Base-by-base conservation (phyloP, 495 filamentous ascomycete species). In the Massariosphaeria phaeospora region DNA sequence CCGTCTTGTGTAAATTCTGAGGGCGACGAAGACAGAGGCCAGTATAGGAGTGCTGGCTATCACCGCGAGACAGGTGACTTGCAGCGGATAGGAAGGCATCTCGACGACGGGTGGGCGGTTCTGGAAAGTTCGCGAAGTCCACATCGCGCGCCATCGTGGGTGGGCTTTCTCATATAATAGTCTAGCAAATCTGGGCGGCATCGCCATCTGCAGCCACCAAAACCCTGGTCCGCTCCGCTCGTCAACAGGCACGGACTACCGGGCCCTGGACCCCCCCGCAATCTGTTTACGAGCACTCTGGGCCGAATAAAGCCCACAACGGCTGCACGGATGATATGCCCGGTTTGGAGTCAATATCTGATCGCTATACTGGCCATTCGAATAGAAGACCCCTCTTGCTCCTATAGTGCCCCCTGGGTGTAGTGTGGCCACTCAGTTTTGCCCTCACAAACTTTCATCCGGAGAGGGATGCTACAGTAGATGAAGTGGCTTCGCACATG, bases 1-100 rank as follows among this genome's bases (percentile, higher is more conserved):
- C 54, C 55, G 48, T 46, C 59, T 43, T 31, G 59, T 59, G 59
- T 63, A 63, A 49, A 63, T 36, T 40, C 59, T 53, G n/a, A 63
- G 29, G 27, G 27, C 47, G 36, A 63, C 59, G 24, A 63, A 63
- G 17, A 59, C 36, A 12, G 54, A 25, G 2, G 54, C 40, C 34
- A 63, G 26, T 35, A 51, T 36, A 35, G 59, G 59, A 29, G 59
- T 63, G 44, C 29, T 44, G 24, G 13, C 36, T 49, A 63, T 63
- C 48, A 63, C 59, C 18, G 48, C 48, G 34, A 63, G 45, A 26
- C 59, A 63, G 25, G 59, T 63, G 23, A 26, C 36, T 50, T 63
- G 59, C 9, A 63, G 55, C 24, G 59, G 59, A 43, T 63, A 51
- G 38, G 18, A 18, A 47, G 45, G 29, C 59, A 63, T 63, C 21